These are phyloP conservation scores for Pseudogymnoascus sp. DNA, from an alignment of 2,329 filamentous ascomycete genomes.

Conservation along the genomic window DNA sequence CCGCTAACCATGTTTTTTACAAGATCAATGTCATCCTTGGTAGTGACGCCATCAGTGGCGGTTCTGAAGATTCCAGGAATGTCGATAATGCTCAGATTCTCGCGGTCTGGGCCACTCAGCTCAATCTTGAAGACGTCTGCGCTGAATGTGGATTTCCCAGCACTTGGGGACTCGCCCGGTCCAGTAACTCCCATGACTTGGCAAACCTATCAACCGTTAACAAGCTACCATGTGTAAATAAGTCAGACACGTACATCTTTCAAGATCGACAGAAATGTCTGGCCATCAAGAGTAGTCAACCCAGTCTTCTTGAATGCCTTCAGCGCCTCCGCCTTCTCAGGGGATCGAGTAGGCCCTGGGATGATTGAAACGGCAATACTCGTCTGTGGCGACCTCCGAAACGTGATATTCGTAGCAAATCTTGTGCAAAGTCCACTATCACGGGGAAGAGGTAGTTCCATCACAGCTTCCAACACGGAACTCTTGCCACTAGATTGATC, in stretches of 20 bases:
- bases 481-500: conserved; percentile 33
- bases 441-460: conserved; percentile 31
- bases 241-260: conserved; percentile 9
- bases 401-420: conserved; percentile 36
- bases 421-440: conserved; percentile 33
- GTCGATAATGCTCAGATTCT: conserved; percentile 50
- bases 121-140: conserved; percentile 19
- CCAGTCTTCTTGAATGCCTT: conserved; percentile 7
- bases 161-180: conserved; percentile 5
- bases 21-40: conserved; percentile 34
- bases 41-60: conserved; percentile 16
- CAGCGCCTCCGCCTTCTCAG: background rate
- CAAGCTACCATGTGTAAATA: background rate
- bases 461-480: conserved; percentile 28
- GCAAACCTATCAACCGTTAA: conserved; percentile 8
- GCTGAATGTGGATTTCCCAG: conserved; percentile 11
- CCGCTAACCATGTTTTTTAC: conserved; percentile 40
- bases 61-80: conserved; percentile 48
- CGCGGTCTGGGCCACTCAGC: conserved; percentile 28
- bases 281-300: conserved; percentile 8
- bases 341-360: background rate
- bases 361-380: conserved; percentile 24
- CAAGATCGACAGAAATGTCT: conserved; percentile 11
- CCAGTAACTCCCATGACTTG: conserved; percentile 13
- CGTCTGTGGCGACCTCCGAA: conserved; percentile 11